Conservation (phyloP, 2,329 filamentous ascomycete species). For the Stachybotrys elegans region DNA sequence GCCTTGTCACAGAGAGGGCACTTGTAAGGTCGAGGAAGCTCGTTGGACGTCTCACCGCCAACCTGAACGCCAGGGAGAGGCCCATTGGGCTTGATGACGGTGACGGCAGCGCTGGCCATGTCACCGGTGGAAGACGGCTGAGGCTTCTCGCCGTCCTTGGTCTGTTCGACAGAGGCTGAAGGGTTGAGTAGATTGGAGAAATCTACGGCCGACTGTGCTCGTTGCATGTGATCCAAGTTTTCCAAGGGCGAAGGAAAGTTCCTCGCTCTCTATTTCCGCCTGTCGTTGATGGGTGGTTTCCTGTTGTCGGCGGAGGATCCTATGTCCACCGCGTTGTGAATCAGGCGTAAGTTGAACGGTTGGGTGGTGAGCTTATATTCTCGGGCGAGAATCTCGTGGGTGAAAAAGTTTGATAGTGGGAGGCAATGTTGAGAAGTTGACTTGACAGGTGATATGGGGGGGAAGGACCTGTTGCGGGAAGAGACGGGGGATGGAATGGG, state of each 20-base stretch:
- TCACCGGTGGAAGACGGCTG: slow-evolving; percentile 31
- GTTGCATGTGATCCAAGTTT: slow-evolving; percentile 62
- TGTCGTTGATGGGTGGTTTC: no score
- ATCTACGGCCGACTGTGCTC: slow-evolving; percentile 67
- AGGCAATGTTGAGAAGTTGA: no score
- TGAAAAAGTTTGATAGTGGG: no score
- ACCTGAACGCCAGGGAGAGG: slow-evolving; percentile 57
- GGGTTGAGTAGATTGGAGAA: slow-evolving; percentile 73
- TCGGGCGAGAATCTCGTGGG: no score
- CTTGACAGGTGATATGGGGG: slow-evolving; percentile 16
- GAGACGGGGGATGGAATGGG: slow-evolving; percentile 21
- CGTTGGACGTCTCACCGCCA: slow-evolving; percentile 49
- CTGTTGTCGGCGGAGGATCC: no score
- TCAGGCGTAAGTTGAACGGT: no score
- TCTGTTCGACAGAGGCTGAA: slow-evolving; percentile 14
- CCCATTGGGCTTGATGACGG: slow-evolving; percentile 57
- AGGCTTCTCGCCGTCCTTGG: slow-evolving; percentile 16
- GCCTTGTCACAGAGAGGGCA: slow-evolving; percentile 97
- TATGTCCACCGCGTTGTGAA: no score
- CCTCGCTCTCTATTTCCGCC: no score
- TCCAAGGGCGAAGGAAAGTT: background rate
- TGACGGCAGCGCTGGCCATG: slow-evolving; percentile 47
- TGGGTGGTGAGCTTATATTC: no score
- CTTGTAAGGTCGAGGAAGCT: slow-evolving; percentile 95
- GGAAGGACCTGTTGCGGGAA: slow-evolving; percentile 19